phyloP scores from a whole-genome alignment of 176 grass and related monocot genomes.

The Oropetium thomaeum region DNA sequence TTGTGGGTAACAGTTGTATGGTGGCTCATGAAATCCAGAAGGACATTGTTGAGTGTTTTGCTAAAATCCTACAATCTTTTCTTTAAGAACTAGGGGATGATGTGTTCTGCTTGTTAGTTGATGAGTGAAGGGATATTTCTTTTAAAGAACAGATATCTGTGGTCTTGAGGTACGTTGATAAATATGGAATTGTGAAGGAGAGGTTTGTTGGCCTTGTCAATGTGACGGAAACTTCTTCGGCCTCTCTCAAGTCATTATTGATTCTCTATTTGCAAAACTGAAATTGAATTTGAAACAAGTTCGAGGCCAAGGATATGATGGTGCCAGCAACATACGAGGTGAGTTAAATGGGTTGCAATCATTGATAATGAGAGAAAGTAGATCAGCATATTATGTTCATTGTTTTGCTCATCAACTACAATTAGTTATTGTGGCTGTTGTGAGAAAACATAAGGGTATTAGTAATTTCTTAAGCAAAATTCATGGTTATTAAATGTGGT shows the following conservation, averaged over 20 bases:
- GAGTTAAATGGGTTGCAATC: too few relatives aligned
- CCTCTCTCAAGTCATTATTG: neutral
- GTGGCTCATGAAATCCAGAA: neutral
- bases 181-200: neutral
- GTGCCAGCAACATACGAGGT: too few relatives aligned
- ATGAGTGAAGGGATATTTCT: too few relatives aligned
- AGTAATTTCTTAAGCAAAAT: neutral
- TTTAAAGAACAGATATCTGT: too few relatives aligned
- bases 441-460: neutral
- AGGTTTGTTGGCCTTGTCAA: neutral
- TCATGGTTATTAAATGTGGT: neutral
- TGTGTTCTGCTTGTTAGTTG: neutral
- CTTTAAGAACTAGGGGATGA: neutral
- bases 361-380: neutral
- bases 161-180: neutral
- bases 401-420: too few relatives aligned
- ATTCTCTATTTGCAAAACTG: neutral
- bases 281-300: neutral
- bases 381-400: too few relatives aligned
- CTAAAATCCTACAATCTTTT: too few relatives aligned
- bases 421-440: neutral
- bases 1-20: neutral
- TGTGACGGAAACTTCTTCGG: neutral
- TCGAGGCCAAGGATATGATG: too few relatives aligned
- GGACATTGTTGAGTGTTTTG: neutral